phyloP scores from a whole-genome alignment of 2,329 filamentous ascomycete species.

The Neofusicoccum umdonicola region DNA sequence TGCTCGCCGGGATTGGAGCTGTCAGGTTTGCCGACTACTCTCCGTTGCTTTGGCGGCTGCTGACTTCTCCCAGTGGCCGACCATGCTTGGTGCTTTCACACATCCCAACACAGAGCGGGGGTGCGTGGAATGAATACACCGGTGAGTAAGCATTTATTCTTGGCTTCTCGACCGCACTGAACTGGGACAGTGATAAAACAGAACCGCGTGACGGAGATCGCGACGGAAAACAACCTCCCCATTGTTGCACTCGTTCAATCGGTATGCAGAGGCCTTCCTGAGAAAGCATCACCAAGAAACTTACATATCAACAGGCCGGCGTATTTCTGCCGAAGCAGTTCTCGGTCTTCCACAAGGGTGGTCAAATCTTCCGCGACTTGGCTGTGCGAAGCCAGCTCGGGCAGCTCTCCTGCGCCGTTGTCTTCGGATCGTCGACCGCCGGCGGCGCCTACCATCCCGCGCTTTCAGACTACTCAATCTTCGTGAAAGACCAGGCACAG shows the following conservation, averaged over 20 bases:
- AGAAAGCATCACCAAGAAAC: no score
- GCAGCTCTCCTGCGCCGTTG: constrained; percentile 43
- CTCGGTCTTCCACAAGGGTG: constrained; percentile 45
- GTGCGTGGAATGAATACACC: constrained; percentile 42
- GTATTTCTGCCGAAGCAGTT: constrained; percentile 47
- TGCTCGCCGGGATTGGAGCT: constrained; percentile 41
- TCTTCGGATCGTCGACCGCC: constrained; percentile 46
- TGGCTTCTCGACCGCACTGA: background rate
- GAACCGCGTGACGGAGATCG: constrained; percentile 39
- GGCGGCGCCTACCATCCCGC: constrained; percentile 44
- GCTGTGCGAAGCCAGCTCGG: constrained; percentile 39
- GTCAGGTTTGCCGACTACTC: constrained; percentile 23
- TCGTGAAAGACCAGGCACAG: constrained; percentile 44
- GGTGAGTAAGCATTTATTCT: background rate
- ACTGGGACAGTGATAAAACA: constrained; percentile 37
- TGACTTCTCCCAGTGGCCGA: constrained; percentile 27
- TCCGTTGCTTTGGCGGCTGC: background rate
- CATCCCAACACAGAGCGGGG: constrained; percentile 44
- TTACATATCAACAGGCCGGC: constrained; percentile 22
- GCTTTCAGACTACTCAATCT: constrained; percentile 45
- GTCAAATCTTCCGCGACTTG: constrained; percentile 36
- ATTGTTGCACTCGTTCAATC: constrained; percentile 43
- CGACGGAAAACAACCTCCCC: constrained; percentile 41
- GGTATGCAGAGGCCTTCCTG: constrained; percentile 11
- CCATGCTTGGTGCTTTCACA: constrained; percentile 41